Evolutionary conservation across 2,329 filamentous ascomycete genomes (phyloP).

Genomic region (Colletotrichum kahawae): DNA sequence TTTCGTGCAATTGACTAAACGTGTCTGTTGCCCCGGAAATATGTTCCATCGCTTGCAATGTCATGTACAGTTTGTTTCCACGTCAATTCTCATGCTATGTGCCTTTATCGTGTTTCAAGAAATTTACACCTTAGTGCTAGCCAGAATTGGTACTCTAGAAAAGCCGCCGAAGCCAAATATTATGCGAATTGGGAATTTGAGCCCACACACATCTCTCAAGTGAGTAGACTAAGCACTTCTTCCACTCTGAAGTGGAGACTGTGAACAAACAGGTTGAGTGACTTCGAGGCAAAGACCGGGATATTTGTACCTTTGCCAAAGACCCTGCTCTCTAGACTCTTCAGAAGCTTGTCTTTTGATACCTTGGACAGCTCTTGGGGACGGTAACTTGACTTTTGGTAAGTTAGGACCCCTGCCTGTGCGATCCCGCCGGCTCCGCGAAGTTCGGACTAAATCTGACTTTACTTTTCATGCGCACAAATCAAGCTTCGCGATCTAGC

Average conservation of each 20-base stretch:
- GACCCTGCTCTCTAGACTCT: background rate
- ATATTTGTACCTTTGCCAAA: background rate
- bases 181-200: background rate
- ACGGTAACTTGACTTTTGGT: background rate
- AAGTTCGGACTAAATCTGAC: background rate
- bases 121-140: background rate
- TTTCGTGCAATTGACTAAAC: background rate
- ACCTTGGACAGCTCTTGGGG: too few species aligned
- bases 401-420: background rate
- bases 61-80: too few species aligned
- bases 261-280: background rate
- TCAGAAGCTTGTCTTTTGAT: background rate
- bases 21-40: background rate
- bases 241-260: background rate
- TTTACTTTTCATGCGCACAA: background rate
- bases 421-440: background rate
- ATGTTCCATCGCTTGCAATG: background rate
- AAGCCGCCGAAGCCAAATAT: background rate
- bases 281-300: background rate
- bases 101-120: background rate
- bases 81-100: too few species aligned
- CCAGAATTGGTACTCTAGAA: background rate
- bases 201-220: background rate
- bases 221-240: background rate
- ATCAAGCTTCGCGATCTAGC: background rate